Conservation (phyloP, 2,329 filamentous ascomycete genomes). For the Nigrospora sphaerica region DNA sequence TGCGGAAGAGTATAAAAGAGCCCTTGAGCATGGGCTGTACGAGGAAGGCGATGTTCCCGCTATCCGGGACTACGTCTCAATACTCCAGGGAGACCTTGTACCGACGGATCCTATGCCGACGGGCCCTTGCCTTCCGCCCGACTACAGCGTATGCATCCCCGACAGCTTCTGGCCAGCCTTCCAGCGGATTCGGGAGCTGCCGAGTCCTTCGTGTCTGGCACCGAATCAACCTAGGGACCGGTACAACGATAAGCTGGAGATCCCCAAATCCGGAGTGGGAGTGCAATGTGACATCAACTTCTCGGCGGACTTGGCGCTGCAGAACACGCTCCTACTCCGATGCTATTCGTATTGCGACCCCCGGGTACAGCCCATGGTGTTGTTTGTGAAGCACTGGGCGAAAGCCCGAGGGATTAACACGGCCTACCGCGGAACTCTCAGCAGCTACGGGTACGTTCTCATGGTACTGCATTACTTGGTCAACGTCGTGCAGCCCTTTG, state of each 20-base stretch:
- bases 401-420: conserved; percentile 81
- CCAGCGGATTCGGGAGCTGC: conserved; percentile 34
- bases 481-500: conserved; percentile 72
- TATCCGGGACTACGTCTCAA: conserved; percentile 40
- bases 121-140: conserved; percentile 12
- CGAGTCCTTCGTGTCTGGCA: conserved; percentile 41
- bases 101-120: conserved; percentile 5
- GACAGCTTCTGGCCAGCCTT: conserved; percentile 25
- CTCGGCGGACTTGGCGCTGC: conserved; percentile 71
- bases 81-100: conserved; percentile 37
- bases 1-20: conserved; percentile 46
- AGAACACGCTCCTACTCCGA: conserved; percentile 75
- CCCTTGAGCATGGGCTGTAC: conserved; percentile 42
- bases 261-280: conserved; percentile 69
- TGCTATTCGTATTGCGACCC: conserved; percentile 77
- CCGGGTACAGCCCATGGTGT: conserved; percentile 68
- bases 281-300: conserved; percentile 93
- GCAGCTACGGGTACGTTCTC: conserved; percentile 84
- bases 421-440: conserved; percentile 77
- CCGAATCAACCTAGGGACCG: conserved; percentile 46
- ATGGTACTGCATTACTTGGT: conserved; percentile 90
- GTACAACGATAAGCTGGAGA: conserved; percentile 60
- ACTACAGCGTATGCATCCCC: conserved; percentile 30
- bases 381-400: conserved; percentile 89
- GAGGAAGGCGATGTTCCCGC: conserved; percentile 22